Evolutionary conservation across 1,284 basidiomycete genomes (phyloP).

Genomic region (Apiotrichum veenhuisii): DNA sequence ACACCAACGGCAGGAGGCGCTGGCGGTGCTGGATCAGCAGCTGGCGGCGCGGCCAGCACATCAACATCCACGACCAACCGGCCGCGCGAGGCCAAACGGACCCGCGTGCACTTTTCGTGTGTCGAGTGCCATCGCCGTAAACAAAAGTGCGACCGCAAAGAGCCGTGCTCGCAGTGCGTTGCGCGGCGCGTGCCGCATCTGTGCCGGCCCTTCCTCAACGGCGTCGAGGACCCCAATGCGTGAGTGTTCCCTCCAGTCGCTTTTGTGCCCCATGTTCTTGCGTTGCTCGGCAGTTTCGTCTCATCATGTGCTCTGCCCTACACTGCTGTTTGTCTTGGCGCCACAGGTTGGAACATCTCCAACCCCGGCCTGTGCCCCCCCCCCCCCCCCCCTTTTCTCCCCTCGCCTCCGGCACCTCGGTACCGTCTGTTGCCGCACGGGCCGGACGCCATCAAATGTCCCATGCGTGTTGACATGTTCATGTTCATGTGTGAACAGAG

Average conservation of each 20-base stretch:
- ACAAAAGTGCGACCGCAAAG: conserved; percentile 48
- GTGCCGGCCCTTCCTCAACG: conserved; percentile 51
- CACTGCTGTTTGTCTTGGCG: too few species aligned
- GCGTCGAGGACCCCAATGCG: conserved; percentile 50
- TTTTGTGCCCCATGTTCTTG: not conserved
- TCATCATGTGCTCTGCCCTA: too few species aligned
- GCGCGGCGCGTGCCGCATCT: conserved; percentile 50
- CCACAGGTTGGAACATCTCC: too few species aligned
- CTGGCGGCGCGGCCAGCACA: not conserved
- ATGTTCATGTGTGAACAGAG: not conserved
- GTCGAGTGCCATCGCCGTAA: conserved; percentile 50
- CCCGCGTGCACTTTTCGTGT: conserved; percentile 49
- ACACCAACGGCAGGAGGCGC: conserved; percentile 27
- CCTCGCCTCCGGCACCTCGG: too few species aligned
- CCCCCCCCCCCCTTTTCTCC: not conserved
- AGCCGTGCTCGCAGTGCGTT: conserved; percentile 51
- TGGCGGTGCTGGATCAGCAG: not conserved
- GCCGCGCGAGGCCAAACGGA: conserved; percentile 38
- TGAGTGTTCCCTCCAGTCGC: conserved; percentile 21
- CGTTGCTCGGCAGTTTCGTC: too few species aligned
- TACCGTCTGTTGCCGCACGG: not conserved
- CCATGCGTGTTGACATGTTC: not conserved
- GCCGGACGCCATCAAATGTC: not conserved
- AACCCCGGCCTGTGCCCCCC: not conserved
- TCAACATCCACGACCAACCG: not conserved